Conservation (phyloP, 2,329 filamentous ascomycete species). For the Sclerotinia subarctica region DNA sequence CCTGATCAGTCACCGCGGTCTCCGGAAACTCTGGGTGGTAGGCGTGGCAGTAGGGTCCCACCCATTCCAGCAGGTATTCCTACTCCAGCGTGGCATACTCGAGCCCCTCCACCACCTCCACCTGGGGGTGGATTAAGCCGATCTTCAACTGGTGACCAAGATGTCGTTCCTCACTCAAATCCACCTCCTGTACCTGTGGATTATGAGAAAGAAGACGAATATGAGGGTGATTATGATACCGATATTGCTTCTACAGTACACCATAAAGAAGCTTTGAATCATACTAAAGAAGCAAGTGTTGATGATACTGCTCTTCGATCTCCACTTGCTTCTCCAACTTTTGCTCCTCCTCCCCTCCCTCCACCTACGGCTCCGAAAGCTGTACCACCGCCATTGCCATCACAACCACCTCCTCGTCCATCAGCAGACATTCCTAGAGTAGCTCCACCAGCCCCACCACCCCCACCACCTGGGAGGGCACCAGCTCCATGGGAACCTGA, state of each 20-base stretch:
- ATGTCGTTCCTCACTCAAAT: constrained; percentile 44
- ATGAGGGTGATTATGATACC: constrained; percentile 97
- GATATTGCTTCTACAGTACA: constrained; percentile 93
- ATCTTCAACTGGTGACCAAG: constrained; percentile 57
- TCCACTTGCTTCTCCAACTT: constrained; percentile 42
- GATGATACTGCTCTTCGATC: constrained; percentile 61
- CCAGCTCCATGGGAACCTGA: constrained; percentile 55
- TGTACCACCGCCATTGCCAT: constrained; percentile 63
- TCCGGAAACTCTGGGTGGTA: constrained; percentile 46
- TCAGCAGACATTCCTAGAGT: constrained; percentile 70
- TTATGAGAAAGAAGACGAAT: constrained; percentile 83
- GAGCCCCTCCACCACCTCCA: constrained; percentile 67
- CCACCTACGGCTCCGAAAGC: constrained; percentile 53
- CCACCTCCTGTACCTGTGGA: constrained; percentile 54
- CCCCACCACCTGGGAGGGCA: constrained; percentile 40
- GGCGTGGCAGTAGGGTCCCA: constrained; percentile 55
- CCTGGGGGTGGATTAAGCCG: constrained; percentile 53
- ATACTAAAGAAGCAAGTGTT: constrained; percentile 71
- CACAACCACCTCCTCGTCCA: constrained; percentile 51
- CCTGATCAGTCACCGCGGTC: constrained; percentile 38
- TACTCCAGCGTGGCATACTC: constrained; percentile 48
- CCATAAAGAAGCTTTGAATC: constrained; percentile 89
- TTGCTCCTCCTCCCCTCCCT: constrained; percentile 53
- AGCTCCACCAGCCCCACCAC: constrained; percentile 58
- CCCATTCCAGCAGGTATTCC: constrained; percentile 58